phyloP scores from a whole-genome alignment of 352 stramenopile genomes.

The Thraustochytrium sp. region DNA sequence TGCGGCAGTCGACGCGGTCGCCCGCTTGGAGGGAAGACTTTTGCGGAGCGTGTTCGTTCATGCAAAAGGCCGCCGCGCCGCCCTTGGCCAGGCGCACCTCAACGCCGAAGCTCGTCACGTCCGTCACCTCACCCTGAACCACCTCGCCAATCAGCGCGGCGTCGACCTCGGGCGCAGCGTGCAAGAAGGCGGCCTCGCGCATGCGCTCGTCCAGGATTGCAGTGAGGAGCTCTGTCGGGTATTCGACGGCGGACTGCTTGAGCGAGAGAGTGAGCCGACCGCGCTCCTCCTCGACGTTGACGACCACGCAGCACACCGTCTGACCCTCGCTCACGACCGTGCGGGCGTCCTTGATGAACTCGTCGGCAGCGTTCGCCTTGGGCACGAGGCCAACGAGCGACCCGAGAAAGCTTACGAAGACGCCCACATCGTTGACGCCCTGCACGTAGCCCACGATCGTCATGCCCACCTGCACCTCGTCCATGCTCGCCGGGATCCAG shows the following conservation, averaged over 20 bases:
- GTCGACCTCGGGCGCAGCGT: background rate
- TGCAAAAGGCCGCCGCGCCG: background rate
- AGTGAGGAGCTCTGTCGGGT: background rate
- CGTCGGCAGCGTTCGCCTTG: background rate
- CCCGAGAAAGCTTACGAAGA: constrained; percentile 20
- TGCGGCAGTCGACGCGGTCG: background rate
- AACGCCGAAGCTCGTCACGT: background rate
- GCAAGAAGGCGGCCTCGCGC: background rate
- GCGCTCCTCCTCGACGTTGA: background rate
- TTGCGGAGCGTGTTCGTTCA: background rate
- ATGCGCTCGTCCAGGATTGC: background rate
- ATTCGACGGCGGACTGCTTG: constrained; percentile 7
- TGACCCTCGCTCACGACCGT: background rate
- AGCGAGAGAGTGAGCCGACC: background rate
- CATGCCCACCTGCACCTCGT: background rate
- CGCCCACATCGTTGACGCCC: background rate
- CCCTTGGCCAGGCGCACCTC: background rate
- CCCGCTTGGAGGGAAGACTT: background rate
- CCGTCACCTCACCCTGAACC: background rate
- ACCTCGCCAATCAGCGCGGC: background rate
- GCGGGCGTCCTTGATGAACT: background rate
- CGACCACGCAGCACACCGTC: background rate
- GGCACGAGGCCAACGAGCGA: background rate
- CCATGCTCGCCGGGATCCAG: background rate
- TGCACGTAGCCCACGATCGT: background rate